Base-by-base conservation (phyloP, 371 early-diverging fungal species). In the Mortierella sp. region DNA sequence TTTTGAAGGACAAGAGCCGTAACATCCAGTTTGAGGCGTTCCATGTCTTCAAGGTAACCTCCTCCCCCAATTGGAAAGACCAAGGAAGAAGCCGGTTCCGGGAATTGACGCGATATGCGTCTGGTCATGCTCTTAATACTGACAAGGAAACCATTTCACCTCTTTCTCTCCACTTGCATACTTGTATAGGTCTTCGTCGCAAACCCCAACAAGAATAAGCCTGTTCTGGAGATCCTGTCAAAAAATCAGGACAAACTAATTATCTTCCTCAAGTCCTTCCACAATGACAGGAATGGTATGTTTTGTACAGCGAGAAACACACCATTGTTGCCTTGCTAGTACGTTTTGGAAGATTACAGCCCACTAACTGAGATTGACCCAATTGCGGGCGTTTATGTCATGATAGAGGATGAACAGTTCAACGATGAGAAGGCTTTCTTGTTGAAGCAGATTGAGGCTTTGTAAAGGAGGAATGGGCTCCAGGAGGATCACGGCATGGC, bases 21-120 rank as follows among this genome's bases (percentile, higher is more conserved):
- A 98, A 96, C 78, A 98, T 98, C 66, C 99, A 98, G 80, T 98
- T 96, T 74, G 99, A 98, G 84, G 98, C 99, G 0, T 98, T 98
- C 85, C 99, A 98, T 82, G 97, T 98, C 27, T 98, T 98, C 86
- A 98, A 98, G 87, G 94, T 71, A 57, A n/a, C n/a, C n/a, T n/a
- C n/a, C n/a, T n/a, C n/a, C n/a, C 10, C 10, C 34, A 54, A 34
- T 34, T 10, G 34, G 10, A 34, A 34, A 34, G 34, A 34, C 7
- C 10, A 10, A 34, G 34, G 10, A 10, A 34, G 10, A 34, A 34
- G n/a, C n/a, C n/a, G 10, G 34, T 4, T 4, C 34, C 34, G 34
- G 10, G 34, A 10, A 34, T 34, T 4, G 34, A 34, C 34, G 4
- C 34, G n/a, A n/a, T 10, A 34, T 7, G 34, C 34, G 16, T 43